Evolutionary conservation across 495 filamentous ascomycete species (phyloP), one percentile per base, ranked within the genome.

Genomic region (Monascus purpureus): DNA sequence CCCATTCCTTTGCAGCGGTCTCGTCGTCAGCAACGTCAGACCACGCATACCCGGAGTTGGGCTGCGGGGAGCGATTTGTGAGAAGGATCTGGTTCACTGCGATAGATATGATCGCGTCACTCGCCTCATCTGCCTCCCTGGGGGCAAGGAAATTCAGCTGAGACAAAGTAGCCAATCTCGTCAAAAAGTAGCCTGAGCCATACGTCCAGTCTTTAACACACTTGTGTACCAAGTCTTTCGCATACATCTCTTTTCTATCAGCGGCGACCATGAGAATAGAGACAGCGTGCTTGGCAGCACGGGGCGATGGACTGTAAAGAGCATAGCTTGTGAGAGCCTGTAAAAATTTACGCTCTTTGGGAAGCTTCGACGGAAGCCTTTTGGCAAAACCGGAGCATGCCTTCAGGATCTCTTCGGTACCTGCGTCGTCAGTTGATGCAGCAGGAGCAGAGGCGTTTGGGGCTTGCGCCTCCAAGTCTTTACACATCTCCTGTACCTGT

Each of bases 401-500:
- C 50, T 92, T 94, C 36, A 99, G 65, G 4, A 85, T 88, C 48
- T 93, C 83, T 13, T 86, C 82, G 7, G 80, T 76, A 2, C 70
- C 61, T 2, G 70, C 42, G 33, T 82, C 75, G 32, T 82, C 81
- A 1, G 68, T 41, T 17, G 68, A 70, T n/a, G 65, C 66, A 9
- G 82, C 82, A 2, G 68, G 41, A 17, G 68, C 70, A 11, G 65
- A 65, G 8, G 60, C 52, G 11, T 69, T 75, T 2, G 90, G 88
- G 5, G 85, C 81, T 46, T 85, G 73, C 13, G 81, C 72, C 42
- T 82, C 72, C 6, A 99, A 65, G 23, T 80, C 70, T 43, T 80
- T 83, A 56, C 86, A 93, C 34, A 99, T 78, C 42, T 93, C 87
- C 28, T 83, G 80, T 4, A 95, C 77, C 41, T 96, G 88, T 1